Evolutionary conservation across 208 protist genomes (phyloP), one percentile per base, ranked within the genome.

Genomic region (Trypanosoma mega): DNA sequence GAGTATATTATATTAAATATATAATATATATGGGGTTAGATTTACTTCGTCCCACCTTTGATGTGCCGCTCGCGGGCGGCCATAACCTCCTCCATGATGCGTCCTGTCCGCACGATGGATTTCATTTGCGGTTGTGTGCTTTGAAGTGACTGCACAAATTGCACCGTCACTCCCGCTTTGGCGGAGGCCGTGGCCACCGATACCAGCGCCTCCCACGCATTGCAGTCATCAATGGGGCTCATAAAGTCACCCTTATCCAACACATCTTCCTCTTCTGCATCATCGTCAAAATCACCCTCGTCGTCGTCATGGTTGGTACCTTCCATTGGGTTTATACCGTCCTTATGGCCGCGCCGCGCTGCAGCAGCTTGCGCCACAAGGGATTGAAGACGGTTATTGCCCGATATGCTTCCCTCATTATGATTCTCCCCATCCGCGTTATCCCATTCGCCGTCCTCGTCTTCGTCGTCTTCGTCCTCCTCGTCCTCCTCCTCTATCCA

Each of bases 201-300:
- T 45, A 52, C 27, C 0, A 92, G 44, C 1, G 68, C 54, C 0
- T 43, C 60, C 86, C 86, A 93, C 44, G 69, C 71, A 51, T 90
- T 90, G 16, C 82, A 59, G 9, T 18, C 51, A 57, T 93, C 86
- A 30, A 93, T 45, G 6, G 86, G 78, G 31, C 73, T 85, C 27
- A 79, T 68, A 72, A 93, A 90, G 62, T 87, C 80, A 9, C 76
- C 74, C 20, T 91, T 82, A 29, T 87, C 81, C 6, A 91, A 68
- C 23, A 91, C 47, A 65, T 94, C 83, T 14, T 88, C 82, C 24
- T 87, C 75, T 20, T 77, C 74, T 11, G 78, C 67, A 45, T 88
- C 73, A 23, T 74, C 63, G 20, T 78, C 44, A 36, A 68, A 43
- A 14, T 53, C 49, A 2, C 46, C 64, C 29, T 45, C 50, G 24